phyloP scores from a whole-genome alignment of 2,329 filamentous ascomycete species.

The Emergomyces orientalis region DNA sequence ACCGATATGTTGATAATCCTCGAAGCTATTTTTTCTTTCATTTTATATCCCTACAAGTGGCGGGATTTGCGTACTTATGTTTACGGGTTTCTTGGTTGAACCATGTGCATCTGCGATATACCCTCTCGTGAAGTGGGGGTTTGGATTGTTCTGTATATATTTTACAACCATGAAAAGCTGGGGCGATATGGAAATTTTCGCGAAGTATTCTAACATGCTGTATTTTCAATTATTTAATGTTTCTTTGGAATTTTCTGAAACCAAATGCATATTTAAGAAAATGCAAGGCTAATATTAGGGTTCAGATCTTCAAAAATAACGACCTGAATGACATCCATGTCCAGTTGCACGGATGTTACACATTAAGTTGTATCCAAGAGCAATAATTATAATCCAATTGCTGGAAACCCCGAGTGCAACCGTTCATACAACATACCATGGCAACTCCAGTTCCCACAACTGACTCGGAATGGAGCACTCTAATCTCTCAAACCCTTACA shows the following conservation, averaged over 20 bases:
- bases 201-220: background rate
- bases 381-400: background rate
- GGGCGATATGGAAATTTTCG: background rate
- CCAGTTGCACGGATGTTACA: background rate
- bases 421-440: background rate
- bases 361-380: background rate
- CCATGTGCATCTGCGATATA: background rate
- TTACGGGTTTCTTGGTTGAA: background rate
- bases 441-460: conserved; percentile 17
- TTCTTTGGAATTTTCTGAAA: background rate
- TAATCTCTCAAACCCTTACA: conserved; percentile 22
- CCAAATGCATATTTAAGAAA: background rate
- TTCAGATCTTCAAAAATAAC: background rate
- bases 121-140: background rate
- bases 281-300: background rate
- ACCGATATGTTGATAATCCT: background rate
- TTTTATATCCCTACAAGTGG: background rate
- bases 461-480: conserved; percentile 27
- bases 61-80: too few species aligned
- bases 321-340: too few species aligned
- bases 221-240: background rate
- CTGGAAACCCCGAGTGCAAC: background rate
- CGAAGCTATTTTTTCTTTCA: background rate
- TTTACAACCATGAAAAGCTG: background rate
- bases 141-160: background rate